A percentile compares a stretch with the other conserved stretches of the same genome.
These are phyloP conservation scores for Scutellaria baicalensis DNA, from an alignment of 257 asterid genomes.

Conservation along the genomic window DNA sequence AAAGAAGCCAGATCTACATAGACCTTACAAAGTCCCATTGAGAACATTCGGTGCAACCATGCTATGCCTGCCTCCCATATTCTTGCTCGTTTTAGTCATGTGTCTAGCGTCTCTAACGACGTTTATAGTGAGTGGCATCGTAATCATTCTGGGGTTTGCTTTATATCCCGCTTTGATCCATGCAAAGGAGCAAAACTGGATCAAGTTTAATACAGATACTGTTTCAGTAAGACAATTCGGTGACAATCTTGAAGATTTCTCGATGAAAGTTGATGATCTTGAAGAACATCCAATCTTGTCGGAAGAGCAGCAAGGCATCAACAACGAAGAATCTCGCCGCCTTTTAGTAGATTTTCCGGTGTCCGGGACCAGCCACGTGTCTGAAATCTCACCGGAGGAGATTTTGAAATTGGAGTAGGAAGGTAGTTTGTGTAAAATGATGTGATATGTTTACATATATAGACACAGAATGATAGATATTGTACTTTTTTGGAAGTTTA, in stretches of 20 bases:
- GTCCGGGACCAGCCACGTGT: background rate
- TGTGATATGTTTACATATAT: background rate
- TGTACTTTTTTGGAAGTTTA: background rate
- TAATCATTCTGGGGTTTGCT: conserved; percentile 48
- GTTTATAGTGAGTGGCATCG: conserved; percentile 52
- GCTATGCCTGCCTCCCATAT: conserved; percentile 70
- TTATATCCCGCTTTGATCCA: conserved; percentile 40
- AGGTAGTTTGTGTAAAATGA: background rate
- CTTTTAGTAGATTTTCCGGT: conserved; percentile 25
- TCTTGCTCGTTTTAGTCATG: conserved; percentile 81
- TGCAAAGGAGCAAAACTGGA: conserved; percentile 50
- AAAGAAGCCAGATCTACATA: conserved; percentile 63
- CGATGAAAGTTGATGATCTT: background rate
- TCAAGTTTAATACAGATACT: conserved; percentile 23
- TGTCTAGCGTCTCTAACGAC: conserved; percentile 66
- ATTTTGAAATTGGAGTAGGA: conserved; percentile 28
- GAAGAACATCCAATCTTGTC: conserved; percentile 17
- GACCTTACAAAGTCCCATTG: conserved; percentile 82
- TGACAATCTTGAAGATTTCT: conserved; percentile 18
- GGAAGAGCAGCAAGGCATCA: conserved; percentile 12
- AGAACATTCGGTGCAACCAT: conserved; percentile 54
- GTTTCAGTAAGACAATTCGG: background rate
- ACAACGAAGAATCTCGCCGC: conserved; percentile 26
- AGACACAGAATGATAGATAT: background rate
- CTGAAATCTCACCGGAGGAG: conserved; percentile 6